Evolutionary conservation across 116 monocot species (phyloP), one percentile per base, ranked within the genome.

Genomic region (Trichopus zeylanicus): DNA sequence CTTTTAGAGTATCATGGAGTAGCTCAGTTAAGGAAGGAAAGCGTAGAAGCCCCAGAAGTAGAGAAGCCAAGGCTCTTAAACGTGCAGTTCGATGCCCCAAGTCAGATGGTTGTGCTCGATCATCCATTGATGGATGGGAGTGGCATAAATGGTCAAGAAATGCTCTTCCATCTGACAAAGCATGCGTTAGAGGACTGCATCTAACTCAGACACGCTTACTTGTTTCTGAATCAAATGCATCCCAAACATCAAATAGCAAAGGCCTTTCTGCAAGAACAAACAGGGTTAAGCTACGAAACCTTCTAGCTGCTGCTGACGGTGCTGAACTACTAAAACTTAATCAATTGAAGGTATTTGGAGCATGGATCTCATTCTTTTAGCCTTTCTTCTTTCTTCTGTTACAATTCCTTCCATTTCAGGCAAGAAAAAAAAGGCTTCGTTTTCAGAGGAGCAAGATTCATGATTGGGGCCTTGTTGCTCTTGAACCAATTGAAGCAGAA

Each of bases 391-490:
- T 48, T 31, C 12, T 7, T 51, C 52, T 25, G 10, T 46, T 15
- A 13, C 15, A 29, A 46, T 31, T 47, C 10, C 6, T 51, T 31
- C 63, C n/a, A n/a, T 51, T 61, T 46, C 59, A 98, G 98, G 74
- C 98, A 34, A 79, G 98, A 64, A 98, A 88, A 39, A 98, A 98
- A 38, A 66, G 78, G 23, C 55, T 98, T 46, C 73, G 98, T 18
- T 98, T 98, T 73, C 98, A 98, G 58, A 82, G 91, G 72, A 98
- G 98, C 69, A 98, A 78, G 61, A 98, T 98, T 61, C 98, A 98
- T 73, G 98, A 98, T 71, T 98, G 98, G 98, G 98, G 98, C 38
- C 80, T 98, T 55, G 78, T 98, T 31, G 91, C 98, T 8, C 98
- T 91, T 51, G 98, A 98, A 61, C 88, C 82, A 51, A 88, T 98